Base-by-base conservation (phyloP, 2,329 filamentous ascomycete genomes). In the Scedosporium dehoogii region DNA sequence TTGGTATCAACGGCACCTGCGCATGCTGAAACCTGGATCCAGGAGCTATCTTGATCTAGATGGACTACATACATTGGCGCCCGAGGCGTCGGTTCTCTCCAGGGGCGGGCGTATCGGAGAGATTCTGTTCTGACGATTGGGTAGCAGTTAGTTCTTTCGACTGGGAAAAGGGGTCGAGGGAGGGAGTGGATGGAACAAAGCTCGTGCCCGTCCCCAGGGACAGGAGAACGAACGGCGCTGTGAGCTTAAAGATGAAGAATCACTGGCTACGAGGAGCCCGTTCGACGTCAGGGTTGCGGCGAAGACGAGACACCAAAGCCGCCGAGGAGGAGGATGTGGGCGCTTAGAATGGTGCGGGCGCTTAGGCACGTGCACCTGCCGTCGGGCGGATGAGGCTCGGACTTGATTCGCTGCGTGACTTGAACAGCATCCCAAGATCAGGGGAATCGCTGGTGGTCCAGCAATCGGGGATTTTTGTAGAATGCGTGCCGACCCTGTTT, bases 321-420 rank as follows among this genome's bases (percentile, higher is more conserved):
- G 59, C 59, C 44, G 59, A n/a, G 18, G 27, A 59, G 12, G 41
- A 27, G n/a, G 27, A 41, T 3, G 59, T 60, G 41, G 59, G 59
- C 59, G 59, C 59, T 56, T 61, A 56, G 59, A 41, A 29, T 6
- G n/a, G 38, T 21, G 38, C 6, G 48, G 59, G 59, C 59, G 59
- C 48, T 57, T 61, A 61, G 33, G 33, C 55, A 58, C 55, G 55
- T 58, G 25, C 27, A 23, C 3, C 6, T 14, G 21, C 29, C 2
- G n/a, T 23, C 10, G 48, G 48, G 48, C 48, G 48, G 48, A 53
- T 53, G 48, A 53, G 21, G 18, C 51, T 55, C 12, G 1, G 51
- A 55, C 51, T 21, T 55, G 51, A 55, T 55, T 55, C 51, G 51
- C 51, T 55, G 6, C 21, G 44, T 23, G 44, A 9, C 44, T 18